Base-by-base conservation (phyloP, 805 yeast species). In the Candida namnaoensis region DNA sequence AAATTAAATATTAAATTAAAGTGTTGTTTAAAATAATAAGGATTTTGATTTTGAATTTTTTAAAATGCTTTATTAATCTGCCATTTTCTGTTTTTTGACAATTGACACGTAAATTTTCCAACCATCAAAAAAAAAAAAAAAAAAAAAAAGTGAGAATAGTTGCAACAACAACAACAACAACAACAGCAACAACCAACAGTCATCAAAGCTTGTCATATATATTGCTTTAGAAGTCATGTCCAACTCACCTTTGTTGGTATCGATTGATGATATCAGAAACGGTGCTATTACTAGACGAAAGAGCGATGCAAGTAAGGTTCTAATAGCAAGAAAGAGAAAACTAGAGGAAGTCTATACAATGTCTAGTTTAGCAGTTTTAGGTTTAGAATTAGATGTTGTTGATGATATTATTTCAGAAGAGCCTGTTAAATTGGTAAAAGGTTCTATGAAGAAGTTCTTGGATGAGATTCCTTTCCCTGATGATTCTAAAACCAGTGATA, bases 331-430 rank as follows among this genome's bases (percentile, higher is more conserved):
- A 38, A 77, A 77, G 50, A 62, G 80, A 26, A 77, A 76, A 51
- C 63, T 82, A 24, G 69, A 82, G 2, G 84, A 80, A 56, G 61
- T 82, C 14, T 81, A 76, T 53, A 74, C 79, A 47, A 71, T 81
- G 12, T 66, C 84, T 10, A 58, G 76, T 45, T 58, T 76, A 40
- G 76, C 80, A 15, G 62, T 67, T 43, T 54, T 73, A 42, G 43
- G 66, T 43, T 54, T 73, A 41, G 43, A 65, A 37, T 3, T 30
- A 12, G n/a, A 13, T 30, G n/a, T 3, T 8, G 33, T 8, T 8
- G 33, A 12, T 30, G 51, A 58, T 5, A 48, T 78, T 65, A 38
- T 63, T 54, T 48, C 68, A 69, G 44, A 66, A 52, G 44, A 66
- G 50, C 39, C 66, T 52, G 64, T 46, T 41, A 55, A 55, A 43